Percentiles rank a stretch among this genome's conserved stretches.
Conservation (phyloP, 192 early-diverging fungal species). For the Umbelopsis sp. region DNA sequence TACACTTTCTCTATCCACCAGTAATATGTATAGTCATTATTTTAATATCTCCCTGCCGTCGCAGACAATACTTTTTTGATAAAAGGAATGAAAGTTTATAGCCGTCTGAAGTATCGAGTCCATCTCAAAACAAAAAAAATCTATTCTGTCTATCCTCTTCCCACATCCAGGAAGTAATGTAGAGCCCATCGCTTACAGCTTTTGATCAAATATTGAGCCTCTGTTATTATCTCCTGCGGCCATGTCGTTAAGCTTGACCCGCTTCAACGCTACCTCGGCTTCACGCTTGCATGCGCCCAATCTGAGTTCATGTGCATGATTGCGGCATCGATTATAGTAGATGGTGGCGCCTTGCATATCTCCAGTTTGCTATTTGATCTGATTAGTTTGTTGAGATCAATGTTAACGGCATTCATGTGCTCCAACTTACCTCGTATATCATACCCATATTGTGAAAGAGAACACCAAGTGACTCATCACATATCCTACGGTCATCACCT, state of each 20-base stretch:
- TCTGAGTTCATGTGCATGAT: not conserved
- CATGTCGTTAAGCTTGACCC: not conserved
- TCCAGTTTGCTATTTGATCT: not conserved
- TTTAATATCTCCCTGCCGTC: not conserved
- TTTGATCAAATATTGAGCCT: constrained; percentile 6
- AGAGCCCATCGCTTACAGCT: not conserved
- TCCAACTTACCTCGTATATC: constrained; percentile 53
- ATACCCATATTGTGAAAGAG: constrained; percentile 59
- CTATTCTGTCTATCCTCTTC: not conserved
- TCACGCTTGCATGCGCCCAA: not conserved
- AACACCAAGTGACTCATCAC: constrained; percentile 57
- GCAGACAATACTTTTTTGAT: no score
- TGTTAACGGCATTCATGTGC: no score
- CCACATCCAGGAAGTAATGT: not conserved
- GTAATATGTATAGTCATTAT: not conserved
- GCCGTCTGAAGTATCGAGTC: no score
- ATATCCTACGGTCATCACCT: constrained; percentile 40
- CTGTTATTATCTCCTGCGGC: not conserved
- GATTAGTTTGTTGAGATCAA: no score
- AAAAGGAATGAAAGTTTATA: no score
- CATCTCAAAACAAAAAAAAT: not conserved
- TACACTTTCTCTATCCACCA: constrained; percentile 11
- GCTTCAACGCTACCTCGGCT: constrained; percentile 11
- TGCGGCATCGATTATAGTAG: constrained; percentile 5
- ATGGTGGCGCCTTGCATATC: not conserved